Percentiles rank a stretch among this genome's conserved stretches.
Conservation (phyloP, 2,329 filamentous ascomycete genomes). For the Sporothrix dimorphospora region DNA sequence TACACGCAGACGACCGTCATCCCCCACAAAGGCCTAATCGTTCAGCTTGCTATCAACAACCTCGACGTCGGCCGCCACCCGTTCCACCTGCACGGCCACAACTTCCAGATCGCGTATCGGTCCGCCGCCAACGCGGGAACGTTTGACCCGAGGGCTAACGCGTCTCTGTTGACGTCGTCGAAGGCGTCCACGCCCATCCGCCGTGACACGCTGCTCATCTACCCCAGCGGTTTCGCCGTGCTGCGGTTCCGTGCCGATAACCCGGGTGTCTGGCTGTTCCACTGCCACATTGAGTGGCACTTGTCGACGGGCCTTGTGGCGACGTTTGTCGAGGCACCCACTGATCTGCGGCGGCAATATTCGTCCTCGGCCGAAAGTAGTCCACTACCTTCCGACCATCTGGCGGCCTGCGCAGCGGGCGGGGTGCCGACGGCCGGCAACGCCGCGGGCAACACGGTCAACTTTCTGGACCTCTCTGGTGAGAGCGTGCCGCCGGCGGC, state of each 20-base stretch:
- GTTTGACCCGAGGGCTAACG: not conserved
- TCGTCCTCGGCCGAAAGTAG: not conserved
- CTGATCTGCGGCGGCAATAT: constrained; percentile 47
- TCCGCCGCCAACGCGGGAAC: constrained; percentile 59
- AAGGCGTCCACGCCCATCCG: constrained; percentile 58
- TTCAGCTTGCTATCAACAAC: constrained; percentile 61
- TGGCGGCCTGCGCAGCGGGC: constrained; percentile 55
- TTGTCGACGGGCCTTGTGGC: constrained; percentile 51
- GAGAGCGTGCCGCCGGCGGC: constrained; percentile 32
- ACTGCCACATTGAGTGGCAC: constrained; percentile 62
- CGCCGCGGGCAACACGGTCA: constrained; percentile 35
- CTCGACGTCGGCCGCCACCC: constrained; percentile 33
- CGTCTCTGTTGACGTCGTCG: constrained; percentile 54
- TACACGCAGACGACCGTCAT: constrained; percentile 70
- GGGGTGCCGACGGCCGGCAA: constrained; percentile 35
- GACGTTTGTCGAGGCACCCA: constrained; percentile 52
- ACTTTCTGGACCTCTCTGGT: constrained; percentile 37
- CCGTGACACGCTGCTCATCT: constrained; percentile 46
- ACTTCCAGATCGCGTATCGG: constrained; percentile 54
- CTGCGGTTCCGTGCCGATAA: constrained; percentile 55
- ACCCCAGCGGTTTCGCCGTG: constrained; percentile 53
- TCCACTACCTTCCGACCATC: constrained; percentile 60
- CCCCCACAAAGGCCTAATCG: constrained; percentile 65
- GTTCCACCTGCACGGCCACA: constrained; percentile 35
- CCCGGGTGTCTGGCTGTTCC: constrained; percentile 52